A percentile compares a stretch with the other conserved stretches of the same genome.
phyloP scores from a whole-genome alignment of 164 flowering plant genomes.

The Vitis cinerea region DNA sequence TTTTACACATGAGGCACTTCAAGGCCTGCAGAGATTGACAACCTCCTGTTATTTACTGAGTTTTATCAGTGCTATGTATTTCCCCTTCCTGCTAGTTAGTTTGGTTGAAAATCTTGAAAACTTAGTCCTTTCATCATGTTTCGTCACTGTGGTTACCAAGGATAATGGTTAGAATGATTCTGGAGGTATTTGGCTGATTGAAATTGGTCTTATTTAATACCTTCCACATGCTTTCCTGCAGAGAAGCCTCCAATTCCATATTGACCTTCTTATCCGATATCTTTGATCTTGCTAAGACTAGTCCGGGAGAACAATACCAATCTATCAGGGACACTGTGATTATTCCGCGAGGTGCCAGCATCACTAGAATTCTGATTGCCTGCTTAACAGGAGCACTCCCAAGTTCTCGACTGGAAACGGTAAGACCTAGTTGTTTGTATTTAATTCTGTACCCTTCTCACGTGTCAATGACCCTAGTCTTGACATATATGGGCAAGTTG shows the following conservation, averaged over 20 bases:
- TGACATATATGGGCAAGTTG: too few species aligned
- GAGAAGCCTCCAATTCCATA: slow-evolving; percentile 96
- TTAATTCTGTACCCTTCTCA: neutral
- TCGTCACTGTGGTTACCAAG: too few species aligned
- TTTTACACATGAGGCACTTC: too few species aligned
- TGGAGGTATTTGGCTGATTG: too few species aligned
- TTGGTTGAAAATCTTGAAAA: too few species aligned
- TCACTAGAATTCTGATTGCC: slow-evolving; percentile 83
- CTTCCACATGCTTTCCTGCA: slow-evolving; percentile 32
- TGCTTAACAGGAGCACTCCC: slow-evolving; percentile 96
- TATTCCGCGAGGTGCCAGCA: slow-evolving; percentile 77
- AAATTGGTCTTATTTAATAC: neutral
- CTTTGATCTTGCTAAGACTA: slow-evolving; percentile 71
- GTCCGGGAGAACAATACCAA: slow-evolving; percentile 45
- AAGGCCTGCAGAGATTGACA: too few species aligned
- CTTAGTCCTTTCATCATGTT: too few species aligned
- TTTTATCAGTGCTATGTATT: too few species aligned
- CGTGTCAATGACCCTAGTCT: too few species aligned
- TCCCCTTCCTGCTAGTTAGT: too few species aligned
- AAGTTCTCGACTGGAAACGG: slow-evolving; percentile 82
- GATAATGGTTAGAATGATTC: too few species aligned
- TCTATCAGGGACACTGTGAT: slow-evolving; percentile 68
- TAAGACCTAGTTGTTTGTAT: slow-evolving; percentile 14
- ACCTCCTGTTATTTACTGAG: too few species aligned
- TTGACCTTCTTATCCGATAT: slow-evolving; percentile 86